Base-by-base conservation (phyloP, 345 rosid genomes). In the Theobroma cacao region DNA sequence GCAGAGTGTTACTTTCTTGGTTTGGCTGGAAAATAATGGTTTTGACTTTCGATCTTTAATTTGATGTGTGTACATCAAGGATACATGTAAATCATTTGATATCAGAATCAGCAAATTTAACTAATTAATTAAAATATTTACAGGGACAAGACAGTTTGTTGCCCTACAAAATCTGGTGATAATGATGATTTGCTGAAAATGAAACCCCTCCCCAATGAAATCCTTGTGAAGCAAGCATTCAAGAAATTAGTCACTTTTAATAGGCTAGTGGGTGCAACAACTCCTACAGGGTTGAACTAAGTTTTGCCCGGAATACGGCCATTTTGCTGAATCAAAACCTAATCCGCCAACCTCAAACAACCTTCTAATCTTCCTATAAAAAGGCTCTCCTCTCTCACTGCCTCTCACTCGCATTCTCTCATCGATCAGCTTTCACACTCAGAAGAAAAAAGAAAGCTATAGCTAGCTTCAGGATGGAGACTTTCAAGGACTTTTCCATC, bases 211-310 rank as follows among this genome's bases (percentile, higher is more conserved):
- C 43, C 20, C 40, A 55, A 43, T 53, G 61, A 30, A 78, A 85
- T 76, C 78, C 87, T 85, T 88, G 71, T 75, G 66, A 79, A 81
- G 74, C 84, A 88, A 88, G 93, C 83, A 79, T 68, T 26, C 15
- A 52, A 77, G 76, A 71, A 77, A 48, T 66, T 18, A 58, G 74
- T 75, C 64, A 45, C 45, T 53, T 53, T 68, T 45, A 66, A 75
- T 78, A 45, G 76, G 84, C 82, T 14, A 91, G 94, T 88, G 89
- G 92, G 92, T 86, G 89, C 85, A 89, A 88, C 94, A 78, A 91
- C 92, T 88, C 33, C 17, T 53, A 36, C 24, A 72, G 85, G 77
- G 84, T 84, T 85, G 84, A 85, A 69, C 86, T 12, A 78, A 85
- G 78, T 69, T 77, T 74, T 48, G 69, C 72, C 48, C 8, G 30